phyloP scores from a whole-genome alignment of 495 filamentous ascomycete species.

The Trichoderma virens region DNA sequence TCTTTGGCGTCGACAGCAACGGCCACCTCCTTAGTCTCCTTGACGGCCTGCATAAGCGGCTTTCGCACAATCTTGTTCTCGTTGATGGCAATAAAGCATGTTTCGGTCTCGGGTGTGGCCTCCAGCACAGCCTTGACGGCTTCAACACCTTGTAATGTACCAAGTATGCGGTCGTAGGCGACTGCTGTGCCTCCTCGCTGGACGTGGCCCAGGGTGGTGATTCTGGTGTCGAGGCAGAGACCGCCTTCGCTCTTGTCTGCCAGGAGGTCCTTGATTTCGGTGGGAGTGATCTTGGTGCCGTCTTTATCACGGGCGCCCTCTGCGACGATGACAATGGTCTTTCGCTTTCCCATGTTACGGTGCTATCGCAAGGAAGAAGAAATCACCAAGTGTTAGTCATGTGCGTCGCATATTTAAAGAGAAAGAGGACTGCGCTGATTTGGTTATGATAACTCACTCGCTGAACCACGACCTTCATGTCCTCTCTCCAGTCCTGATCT shows the following conservation, averaged over 20 bases:
- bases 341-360: constrained; percentile 82
- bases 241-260: constrained; percentile 50
- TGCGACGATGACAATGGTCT: constrained; percentile 96
- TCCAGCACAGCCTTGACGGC: constrained; percentile 95
- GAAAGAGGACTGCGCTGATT: too few species aligned
- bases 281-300: constrained; percentile 74
- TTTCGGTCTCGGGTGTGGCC: constrained; percentile 79
- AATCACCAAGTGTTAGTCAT: constrained; percentile 33
- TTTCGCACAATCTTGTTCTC: constrained; percentile 97
- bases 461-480: constrained; percentile 77
- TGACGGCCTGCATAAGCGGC: constrained; percentile 81
- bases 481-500: constrained; percentile 73
- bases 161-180: constrained; percentile 89
- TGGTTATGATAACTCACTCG: constrained; percentile 47
- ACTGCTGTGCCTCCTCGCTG: constrained; percentile 88
- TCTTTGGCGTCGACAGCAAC: constrained; percentile 71
- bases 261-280: constrained; percentile 78
- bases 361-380: constrained; percentile 47
- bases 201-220: constrained; percentile 93
- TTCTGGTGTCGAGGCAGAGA: constrained; percentile 78
- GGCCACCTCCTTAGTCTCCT: constrained; percentile 74
- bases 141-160: constrained; percentile 91
- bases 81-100: constrained; percentile 86
- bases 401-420: background rate
- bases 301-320: constrained; percentile 87